Percentiles rank a stretch among this genome's conserved stretches.
These are phyloP conservation scores for Dictyostelium discoideum DNA, from an alignment of 78 protist genomes.

Conservation along the genomic window DNA sequence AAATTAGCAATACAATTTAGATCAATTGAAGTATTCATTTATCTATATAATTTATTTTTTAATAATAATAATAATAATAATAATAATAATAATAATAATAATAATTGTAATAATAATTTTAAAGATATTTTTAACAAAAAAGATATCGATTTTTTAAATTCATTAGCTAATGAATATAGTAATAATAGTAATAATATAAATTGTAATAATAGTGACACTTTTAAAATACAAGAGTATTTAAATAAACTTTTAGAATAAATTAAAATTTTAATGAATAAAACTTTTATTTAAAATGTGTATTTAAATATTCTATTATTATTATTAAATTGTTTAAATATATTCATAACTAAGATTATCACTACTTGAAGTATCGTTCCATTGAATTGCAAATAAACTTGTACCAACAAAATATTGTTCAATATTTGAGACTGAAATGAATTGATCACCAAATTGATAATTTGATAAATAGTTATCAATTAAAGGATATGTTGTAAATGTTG, in stretches of 20 bases:
- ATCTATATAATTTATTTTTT: background rate
- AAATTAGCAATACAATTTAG: background rate
- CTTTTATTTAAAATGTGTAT: too few species aligned
- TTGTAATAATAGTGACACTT: background rate
- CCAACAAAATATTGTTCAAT: background rate
- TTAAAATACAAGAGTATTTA: background rate
- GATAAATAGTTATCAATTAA: background rate
- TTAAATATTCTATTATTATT: too few species aligned
- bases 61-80: background rate
- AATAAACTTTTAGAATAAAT: background rate
- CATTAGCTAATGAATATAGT: background rate
- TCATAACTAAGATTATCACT: background rate
- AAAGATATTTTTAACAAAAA: background rate
- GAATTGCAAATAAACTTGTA: background rate
- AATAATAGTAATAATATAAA: background rate
- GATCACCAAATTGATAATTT: background rate
- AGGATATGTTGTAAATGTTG: slow-evolving; percentile 8
- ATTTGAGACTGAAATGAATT: background rate
- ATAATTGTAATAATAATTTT: background rate
- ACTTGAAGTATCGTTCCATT: background rate
- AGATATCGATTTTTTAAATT: background rate
- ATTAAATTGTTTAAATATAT: too few species aligned
- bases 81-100: background rate
- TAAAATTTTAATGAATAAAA: too few species aligned
- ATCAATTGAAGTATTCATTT: background rate